Conservation (phyloP, 345 rosid genomes). For the Pugionium cornutum region DNA sequence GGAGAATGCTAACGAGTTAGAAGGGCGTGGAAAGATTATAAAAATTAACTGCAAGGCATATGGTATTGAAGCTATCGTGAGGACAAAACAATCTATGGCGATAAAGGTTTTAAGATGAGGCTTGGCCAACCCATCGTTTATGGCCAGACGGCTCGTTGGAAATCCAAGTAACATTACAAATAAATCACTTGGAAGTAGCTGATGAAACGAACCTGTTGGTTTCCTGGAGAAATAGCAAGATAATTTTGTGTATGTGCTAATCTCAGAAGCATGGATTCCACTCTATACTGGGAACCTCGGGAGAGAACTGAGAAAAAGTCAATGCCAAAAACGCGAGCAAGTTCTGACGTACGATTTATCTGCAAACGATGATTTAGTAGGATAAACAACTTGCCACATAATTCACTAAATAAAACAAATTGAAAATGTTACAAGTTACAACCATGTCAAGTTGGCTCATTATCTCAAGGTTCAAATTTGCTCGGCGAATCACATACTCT, state of each 20-base stretch:
- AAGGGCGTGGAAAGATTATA: constrained; percentile 10
- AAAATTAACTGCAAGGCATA: constrained; percentile 20
- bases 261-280: constrained; percentile 95
- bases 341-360: constrained; percentile 97
- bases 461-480: constrained; percentile 77
- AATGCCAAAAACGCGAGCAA: constrained; percentile 95
- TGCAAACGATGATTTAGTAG: constrained; percentile 44
- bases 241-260: constrained; percentile 94
- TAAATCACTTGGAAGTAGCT: neutral
- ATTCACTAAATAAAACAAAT: constrained; percentile 18
- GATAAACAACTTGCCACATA: constrained; percentile 7
- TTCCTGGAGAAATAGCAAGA: constrained; percentile 94
- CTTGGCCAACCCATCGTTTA: neutral
- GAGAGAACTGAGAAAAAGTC: constrained; percentile 98
- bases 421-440: constrained; percentile 19
- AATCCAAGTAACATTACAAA: neutral
- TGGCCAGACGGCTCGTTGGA: constrained; percentile 7
- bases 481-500: constrained; percentile 67
- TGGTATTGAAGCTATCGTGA: constrained; percentile 12
- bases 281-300: constrained; percentile 97
- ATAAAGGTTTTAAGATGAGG: neutral
- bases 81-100: constrained; percentile 11
- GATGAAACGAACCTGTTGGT: constrained; percentile 61
- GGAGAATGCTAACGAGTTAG: constrained; percentile 8
- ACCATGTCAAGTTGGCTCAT: constrained; percentile 92